Percentiles rank a stretch among this genome's conserved stretches.
Evolutionary conservation across 2,329 filamentous ascomycete genomes (phyloP).

Genomic region (Exserohilum turcica): DNA sequence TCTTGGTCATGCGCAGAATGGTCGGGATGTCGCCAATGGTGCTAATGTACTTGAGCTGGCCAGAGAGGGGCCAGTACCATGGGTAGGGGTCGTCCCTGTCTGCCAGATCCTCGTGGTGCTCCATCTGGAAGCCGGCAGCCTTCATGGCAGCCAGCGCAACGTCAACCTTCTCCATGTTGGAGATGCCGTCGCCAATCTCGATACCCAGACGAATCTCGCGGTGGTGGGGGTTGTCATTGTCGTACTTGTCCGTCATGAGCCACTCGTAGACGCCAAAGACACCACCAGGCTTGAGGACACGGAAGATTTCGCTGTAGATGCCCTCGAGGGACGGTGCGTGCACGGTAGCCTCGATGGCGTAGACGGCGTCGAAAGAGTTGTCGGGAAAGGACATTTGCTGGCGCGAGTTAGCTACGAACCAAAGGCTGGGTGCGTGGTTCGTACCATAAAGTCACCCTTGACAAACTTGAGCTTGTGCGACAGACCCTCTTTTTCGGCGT

Average conservation of each 20-base stretch:
- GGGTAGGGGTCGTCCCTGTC: conserved; percentile 74
- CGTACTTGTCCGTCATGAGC: conserved; percentile 96
- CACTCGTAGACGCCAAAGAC: conserved; percentile 98
- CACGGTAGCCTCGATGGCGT: conserved; percentile 95
- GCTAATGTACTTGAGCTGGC: conserved; percentile 82
- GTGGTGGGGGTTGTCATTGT: conserved; percentile 85
- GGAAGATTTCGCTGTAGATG: conserved; percentile 93
- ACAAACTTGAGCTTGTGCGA: conserved; percentile 80
- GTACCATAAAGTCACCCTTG: conserved; percentile 94
- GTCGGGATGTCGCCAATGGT: conserved; percentile 80
- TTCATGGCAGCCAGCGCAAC: conserved; percentile 84
- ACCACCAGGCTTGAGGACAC: conserved; percentile 93
- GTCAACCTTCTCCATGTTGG: conserved; percentile 90
- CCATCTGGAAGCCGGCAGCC: conserved; percentile 81
- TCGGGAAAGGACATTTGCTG: conserved; percentile 94
- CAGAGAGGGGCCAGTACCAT: conserved; percentile 93
- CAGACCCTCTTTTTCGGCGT: conserved; percentile 81
- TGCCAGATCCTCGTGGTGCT: conserved; percentile 86
- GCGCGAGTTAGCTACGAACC: conserved; percentile 9
- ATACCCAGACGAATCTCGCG: conserved; percentile 91
- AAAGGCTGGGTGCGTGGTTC: conserved; percentile 13
- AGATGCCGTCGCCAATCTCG: conserved; percentile 94
- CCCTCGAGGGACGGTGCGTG: conserved; percentile 90
- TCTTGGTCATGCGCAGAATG: conserved; percentile 85
- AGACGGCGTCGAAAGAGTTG: conserved; percentile 91